A percentile compares a stretch with the other conserved stretches of the same genome.
phyloP scores from a whole-genome alignment of 2,329 filamentous ascomycete species.

The Macrophomina tecta region DNA sequence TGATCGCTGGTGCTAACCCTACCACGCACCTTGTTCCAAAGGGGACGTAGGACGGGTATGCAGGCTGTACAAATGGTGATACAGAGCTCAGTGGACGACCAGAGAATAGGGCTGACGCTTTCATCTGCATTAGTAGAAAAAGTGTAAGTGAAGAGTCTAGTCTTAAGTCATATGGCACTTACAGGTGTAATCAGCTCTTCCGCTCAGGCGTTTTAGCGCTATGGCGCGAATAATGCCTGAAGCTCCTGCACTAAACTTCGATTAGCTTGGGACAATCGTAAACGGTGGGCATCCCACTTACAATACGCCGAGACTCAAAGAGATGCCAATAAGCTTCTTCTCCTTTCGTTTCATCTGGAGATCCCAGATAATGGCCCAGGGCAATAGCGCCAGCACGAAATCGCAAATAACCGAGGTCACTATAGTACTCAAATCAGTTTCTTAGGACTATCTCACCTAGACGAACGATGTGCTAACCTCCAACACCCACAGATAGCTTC shows the following conservation, averaged over 20 bases:
- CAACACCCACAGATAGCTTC: conserved; percentile 7
- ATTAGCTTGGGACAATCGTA: background rate
- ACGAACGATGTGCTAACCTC: background rate
- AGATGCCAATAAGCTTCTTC: conserved; percentile 40
- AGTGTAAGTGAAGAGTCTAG: background rate
- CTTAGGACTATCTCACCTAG: background rate
- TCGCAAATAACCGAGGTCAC: conserved; percentile 44
- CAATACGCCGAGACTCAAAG: conserved; percentile 41
- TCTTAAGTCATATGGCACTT: background rate
- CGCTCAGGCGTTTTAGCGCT: conserved; percentile 37
- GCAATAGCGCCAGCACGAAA: conserved; percentile 43
- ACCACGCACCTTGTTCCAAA: conserved; percentile 37
- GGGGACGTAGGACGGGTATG: conserved; percentile 52
- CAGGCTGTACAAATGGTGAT: conserved; percentile 60
- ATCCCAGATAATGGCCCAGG: conserved; percentile 42
- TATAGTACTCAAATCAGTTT: conserved; percentile 24
- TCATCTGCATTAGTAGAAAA: conserved; percentile 30
- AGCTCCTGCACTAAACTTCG: conserved; percentile 35
- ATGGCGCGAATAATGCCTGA: conserved; percentile 40
- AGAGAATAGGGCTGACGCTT: conserved; percentile 40
- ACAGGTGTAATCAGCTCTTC: conserved; percentile 39
- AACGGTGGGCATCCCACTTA: conserved; percentile 20
- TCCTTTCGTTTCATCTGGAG: conserved; percentile 45
- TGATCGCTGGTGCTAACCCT: conserved; percentile 5
- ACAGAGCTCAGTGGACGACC: conserved; percentile 47